These are phyloP conservation scores for Aspergillus vadensis DNA, from an alignment of 2,329 filamentous ascomycete species.

Conservation along the genomic window DNA sequence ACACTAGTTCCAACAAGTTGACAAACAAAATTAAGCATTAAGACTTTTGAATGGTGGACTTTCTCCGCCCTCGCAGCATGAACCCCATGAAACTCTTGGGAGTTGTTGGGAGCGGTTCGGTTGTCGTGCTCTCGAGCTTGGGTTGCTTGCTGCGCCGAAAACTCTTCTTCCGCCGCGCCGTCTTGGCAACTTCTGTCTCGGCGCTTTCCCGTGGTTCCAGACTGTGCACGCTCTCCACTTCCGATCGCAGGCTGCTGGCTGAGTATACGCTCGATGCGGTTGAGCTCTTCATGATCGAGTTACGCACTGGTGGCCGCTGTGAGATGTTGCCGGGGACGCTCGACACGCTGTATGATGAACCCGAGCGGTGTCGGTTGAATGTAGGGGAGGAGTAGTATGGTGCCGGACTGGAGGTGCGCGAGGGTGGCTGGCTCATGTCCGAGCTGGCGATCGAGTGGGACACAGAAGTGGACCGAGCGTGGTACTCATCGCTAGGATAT, in stretches of 20 bases:
- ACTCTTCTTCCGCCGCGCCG: slow-evolving; percentile 22
- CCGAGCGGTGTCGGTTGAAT: slow-evolving; percentile 25
- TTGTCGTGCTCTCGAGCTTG: slow-evolving; percentile 4
- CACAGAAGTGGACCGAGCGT: slow-evolving; percentile 20
- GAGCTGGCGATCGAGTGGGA: slow-evolving; percentile 24
- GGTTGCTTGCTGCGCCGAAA: slow-evolving; percentile 17
- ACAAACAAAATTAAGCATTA: slow-evolving; percentile 21
- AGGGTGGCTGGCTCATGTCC: slow-evolving; percentile 19
- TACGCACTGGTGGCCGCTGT: slow-evolving; percentile 25
- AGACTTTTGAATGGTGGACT: slow-evolving; percentile 21
- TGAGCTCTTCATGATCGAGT: slow-evolving; percentile 32
- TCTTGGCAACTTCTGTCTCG: slow-evolving; percentile 13
- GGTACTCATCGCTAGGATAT: slow-evolving; percentile 16
- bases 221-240: slow-evolving; percentile 23
- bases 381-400: slow-evolving; percentile 24
- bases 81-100: slow-evolving; percentile 28
- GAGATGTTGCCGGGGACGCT: slow-evolving; percentile 19
- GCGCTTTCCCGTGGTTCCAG: slow-evolving; percentile 15
- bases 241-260: slow-evolving; percentile 33
- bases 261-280: slow-evolving; percentile 29
- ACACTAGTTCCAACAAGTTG: neutral
- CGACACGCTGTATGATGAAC: slow-evolving; percentile 28
- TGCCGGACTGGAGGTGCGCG: slow-evolving; percentile 24
- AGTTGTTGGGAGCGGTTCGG: slow-evolving; percentile 12
- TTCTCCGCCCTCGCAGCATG: slow-evolving; percentile 24